Evolutionary conservation across 345 rosid genomes (phyloP), one percentile per base, ranked within the genome.

Genomic region (Microcos paniculata): DNA sequence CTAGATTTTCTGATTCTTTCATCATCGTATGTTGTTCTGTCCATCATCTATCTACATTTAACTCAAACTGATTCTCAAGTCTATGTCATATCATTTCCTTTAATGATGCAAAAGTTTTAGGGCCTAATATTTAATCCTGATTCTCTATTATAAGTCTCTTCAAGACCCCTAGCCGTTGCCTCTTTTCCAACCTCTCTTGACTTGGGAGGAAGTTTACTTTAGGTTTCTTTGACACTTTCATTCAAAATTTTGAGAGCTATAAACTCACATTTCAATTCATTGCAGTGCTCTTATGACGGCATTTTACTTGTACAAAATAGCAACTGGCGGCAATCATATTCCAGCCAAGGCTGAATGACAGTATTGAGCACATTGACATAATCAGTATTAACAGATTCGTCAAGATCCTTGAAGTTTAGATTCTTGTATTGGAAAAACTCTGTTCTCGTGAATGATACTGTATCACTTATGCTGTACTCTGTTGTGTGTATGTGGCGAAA

Each of bases 271-370:
- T 56, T 45, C 62, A 16, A 59, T 77, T 72, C 73, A 71, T 82
- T 84, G 93, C 97, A 96, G 99, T 84, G 94, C 86, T 80, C 86
- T 96, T 53, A 94, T 96, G 99, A 87, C 97, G 31, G 82, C 67
- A 40, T 96, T 93, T 83, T 96, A 91, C 83, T 78, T 92, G 26
- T 92, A 87, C 87, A 96, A 96, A 90, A 73, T 92, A 57, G 90
- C 90, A 0, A 91, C 92, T 4, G 98, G 97, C 28, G 97, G 99
- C 75, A 96, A 94, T 80, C 97, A 87, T 66, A 73, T 91, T 70
- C 84, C 97, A 15, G 52, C 86, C 75, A 96, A 96, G 91, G 80
- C 90, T 43, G 95, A 91, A 84, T 94, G 84, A 89, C 57, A 61
- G 62, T 38, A 68, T 43, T 52, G 58, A 51, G 24, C 18, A 42